Conservation (phyloP, 1,284 basidiomycete genomes). For the Apiotrichum gamsii region DNA sequence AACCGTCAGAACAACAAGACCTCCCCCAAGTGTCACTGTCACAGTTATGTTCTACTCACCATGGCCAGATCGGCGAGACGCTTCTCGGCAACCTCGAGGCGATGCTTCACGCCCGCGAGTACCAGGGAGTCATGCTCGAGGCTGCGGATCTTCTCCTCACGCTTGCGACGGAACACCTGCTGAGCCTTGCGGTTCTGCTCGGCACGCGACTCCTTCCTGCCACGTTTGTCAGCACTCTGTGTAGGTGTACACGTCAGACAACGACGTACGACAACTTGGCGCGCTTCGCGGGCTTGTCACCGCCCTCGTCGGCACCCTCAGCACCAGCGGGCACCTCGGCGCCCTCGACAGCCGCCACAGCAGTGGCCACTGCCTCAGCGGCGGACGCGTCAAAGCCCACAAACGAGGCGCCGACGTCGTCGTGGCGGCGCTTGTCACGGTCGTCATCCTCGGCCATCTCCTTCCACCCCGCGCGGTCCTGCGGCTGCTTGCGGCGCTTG, state of each 20-base stretch:
- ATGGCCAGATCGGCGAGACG: constrained; percentile 26
- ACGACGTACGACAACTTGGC: constrained; percentile 8
- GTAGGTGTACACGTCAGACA: neutral
- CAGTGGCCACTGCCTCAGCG: neutral
- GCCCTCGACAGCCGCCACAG: neutral
- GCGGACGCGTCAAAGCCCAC: neutral
- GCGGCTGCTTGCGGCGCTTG: constrained; percentile 36
- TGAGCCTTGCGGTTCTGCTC: constrained; percentile 47
- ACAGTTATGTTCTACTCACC: constrained; percentile 18
- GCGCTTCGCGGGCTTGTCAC: neutral
- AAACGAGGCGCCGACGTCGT: neutral
- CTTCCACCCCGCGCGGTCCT: constrained; percentile 42
- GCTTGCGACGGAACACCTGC: constrained; percentile 40
- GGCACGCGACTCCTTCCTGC: constrained; percentile 29
- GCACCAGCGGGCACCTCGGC: neutral
- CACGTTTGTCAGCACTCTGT: neutral
- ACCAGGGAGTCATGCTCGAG: constrained; percentile 34
- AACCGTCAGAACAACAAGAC: too few species aligned
- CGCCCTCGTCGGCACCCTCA: neutral
- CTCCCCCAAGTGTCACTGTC: too few species aligned
- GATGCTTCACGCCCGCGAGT: constrained; percentile 20
- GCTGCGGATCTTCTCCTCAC: constrained; percentile 45
- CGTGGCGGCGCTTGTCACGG: constrained; percentile 1
- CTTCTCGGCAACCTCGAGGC: constrained; percentile 26
- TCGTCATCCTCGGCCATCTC: constrained; percentile 32